Percentiles rank a stretch among this genome's conserved stretches.
These are phyloP conservation scores for Xerocomus spinulosus DNA, from an alignment of 768 basidiomycete genomes.

Conservation along the genomic window DNA sequence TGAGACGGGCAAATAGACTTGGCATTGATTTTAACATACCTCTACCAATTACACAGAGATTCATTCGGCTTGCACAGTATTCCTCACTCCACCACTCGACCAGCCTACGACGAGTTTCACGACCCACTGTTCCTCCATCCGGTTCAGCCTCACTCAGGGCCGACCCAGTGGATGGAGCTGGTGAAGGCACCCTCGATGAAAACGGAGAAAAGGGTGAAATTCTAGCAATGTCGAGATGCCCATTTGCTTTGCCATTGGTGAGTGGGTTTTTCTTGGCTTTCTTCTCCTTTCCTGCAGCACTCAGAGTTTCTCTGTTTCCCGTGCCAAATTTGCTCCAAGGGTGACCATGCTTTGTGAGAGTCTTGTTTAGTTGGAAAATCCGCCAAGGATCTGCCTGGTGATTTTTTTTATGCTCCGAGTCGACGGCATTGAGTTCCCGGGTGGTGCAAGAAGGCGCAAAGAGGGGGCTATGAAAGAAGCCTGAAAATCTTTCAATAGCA, in stretches of 20 bases:
- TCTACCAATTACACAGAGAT: constrained; percentile 72
- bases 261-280: constrained; percentile 46
- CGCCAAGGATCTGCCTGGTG: constrained; percentile 87
- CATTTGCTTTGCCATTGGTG: constrained; percentile 22
- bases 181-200: constrained; percentile 55
- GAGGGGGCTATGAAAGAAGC: constrained; percentile 91
- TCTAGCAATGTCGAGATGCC: constrained; percentile 13
- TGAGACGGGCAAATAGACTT: neutral
- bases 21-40: constrained; percentile 37
- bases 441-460: constrained; percentile 82
- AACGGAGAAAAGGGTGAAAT: constrained; percentile 39
- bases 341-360: constrained; percentile 73
- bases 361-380: constrained; percentile 92
- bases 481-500: constrained; percentile 73
- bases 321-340: constrained; percentile 91
- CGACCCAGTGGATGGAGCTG: constrained; percentile 54
- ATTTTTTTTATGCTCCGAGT: constrained; percentile 97
- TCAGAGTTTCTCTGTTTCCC: constrained; percentile 74
- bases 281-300: constrained; percentile 52
- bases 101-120: constrained; percentile 71
- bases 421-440: constrained; percentile 91
- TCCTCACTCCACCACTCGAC: constrained; percentile 83
- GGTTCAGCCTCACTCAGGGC: constrained; percentile 56
- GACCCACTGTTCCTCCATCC: constrained; percentile 73
- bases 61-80: constrained; percentile 82